Base-by-base conservation (phyloP, 2,329 filamentous ascomycete genomes). In the Aspergillus novoparasiticus region DNA sequence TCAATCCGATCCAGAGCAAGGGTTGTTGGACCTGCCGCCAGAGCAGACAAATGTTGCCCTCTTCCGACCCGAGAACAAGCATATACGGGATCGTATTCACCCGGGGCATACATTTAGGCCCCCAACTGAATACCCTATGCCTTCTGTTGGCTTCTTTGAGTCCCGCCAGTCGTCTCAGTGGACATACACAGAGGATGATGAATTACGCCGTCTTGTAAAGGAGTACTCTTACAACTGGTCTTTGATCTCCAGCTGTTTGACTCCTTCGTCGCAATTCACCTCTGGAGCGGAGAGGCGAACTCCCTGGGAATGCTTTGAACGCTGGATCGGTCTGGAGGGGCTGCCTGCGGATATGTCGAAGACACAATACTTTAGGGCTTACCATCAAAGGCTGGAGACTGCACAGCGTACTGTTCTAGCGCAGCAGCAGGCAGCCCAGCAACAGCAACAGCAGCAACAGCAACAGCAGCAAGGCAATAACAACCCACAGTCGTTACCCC, bases 161-260 rank as follows among this genome's bases (percentile, higher is more conserved):
- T 90, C 87, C 65, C 86, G 95, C 45, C 88, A 85, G 59, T 89
- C 93, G 2, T 98, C 95, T 3, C 93, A 97, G 73, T 99, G 95
- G 95, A 92, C 93, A 0, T 86, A 88, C 73, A 84, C 90, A 3
- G 95, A 99, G 75, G 95, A 99, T 69, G 94, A 98, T 70, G 93
- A 96, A 76, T 83, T 99, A 8, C 89, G 92, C 59, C 86, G 85
- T 53, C 84, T 96, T 46, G 95, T 97, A 21, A 91, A 93, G 70
- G 93, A 98, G 66, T 96, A 95, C 73, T 93, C 93, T 0, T 98
- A 97, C 81, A 99, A 99, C 72, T 99, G 95, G 95, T 96, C 93
- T 3, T 83, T 99, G 6, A 97, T 98, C 59, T 92, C 94, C 1
- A 91, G 87, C 69, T 89, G 94, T 64, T 82, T 98, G 59, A 85